These are phyloP conservation scores for Globisporangium carolinianum DNA, from an alignment of 352 stramenopile genomes.

Conservation along the genomic window DNA sequence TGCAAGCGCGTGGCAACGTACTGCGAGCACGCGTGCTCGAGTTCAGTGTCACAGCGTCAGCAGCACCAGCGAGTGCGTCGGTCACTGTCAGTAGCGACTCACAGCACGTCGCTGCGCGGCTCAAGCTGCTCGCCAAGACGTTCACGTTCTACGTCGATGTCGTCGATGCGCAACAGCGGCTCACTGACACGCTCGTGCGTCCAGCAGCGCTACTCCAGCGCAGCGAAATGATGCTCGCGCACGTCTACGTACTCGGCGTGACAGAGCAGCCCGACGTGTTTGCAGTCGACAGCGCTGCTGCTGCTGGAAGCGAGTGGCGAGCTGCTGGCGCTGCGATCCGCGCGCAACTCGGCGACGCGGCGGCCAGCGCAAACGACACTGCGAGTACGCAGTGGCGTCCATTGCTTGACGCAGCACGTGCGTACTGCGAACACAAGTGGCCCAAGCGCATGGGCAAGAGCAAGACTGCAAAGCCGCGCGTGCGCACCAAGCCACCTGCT, in stretches of 20 bases:
- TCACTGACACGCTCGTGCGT: conserved; percentile 13
- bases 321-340: not conserved
- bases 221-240: conserved; percentile 34
- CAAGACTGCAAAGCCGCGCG: conserved; percentile 25
- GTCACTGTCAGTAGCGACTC: not conserved
- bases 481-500: not conserved
- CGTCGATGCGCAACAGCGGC: conserved; percentile 23
- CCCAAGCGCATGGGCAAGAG: conserved; percentile 47
- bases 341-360: not conserved
- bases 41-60: not conserved
- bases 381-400: conserved; percentile 20
- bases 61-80: not conserved
- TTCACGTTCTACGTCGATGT: conserved; percentile 61
- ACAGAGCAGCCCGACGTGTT: conserved; percentile 18
- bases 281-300: conserved; percentile 1
- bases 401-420: conserved; percentile 26
- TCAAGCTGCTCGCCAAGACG: conserved; percentile 57
- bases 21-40: conserved; percentile 22
- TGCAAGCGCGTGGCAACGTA: conserved; percentile 40
- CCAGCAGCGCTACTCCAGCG: conserved; percentile 23
- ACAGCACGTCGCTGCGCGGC: conserved; percentile 7
- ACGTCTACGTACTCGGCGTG: conserved; percentile 25
- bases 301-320: conserved; percentile 11
- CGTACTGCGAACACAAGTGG: conserved; percentile 62
- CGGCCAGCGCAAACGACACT: not conserved